A percentile compares a stretch with the other conserved stretches of the same genome.
phyloP scores from a whole-genome alignment of 257 asterid species.

The Capsicum pubescens region DNA sequence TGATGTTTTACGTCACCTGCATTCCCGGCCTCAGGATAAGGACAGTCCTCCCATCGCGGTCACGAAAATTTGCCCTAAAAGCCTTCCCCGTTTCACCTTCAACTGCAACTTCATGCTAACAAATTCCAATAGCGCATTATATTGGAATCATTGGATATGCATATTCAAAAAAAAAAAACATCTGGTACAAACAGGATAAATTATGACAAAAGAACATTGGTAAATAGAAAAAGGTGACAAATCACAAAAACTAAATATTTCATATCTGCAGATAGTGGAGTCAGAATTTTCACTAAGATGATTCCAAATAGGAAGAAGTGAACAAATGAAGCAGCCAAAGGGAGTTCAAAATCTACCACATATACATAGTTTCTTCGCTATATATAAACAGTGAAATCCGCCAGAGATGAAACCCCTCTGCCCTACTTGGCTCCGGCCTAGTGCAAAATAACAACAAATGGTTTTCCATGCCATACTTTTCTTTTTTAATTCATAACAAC shows the following conservation, averaged over 20 bases:
- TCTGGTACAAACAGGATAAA: not conserved
- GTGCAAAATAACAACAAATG: not conserved
- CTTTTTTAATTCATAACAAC: not conserved
- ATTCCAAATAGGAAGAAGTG: no score
- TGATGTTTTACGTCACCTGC: conserved; percentile 57
- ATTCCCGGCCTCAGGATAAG: conserved; percentile 87
- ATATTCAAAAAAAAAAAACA: not conserved
- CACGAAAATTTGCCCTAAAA: conserved; percentile 79
- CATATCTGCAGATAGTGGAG: not conserved
- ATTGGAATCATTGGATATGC: not conserved
- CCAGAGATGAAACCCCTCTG: no score
- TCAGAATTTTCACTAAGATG: no score
- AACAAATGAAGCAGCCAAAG: no score
- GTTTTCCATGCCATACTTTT: not conserved
- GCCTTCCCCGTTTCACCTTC: conserved; percentile 96
- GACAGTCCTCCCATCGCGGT: conserved; percentile 84
- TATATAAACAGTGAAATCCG: no score
- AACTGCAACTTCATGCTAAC: conserved; percentile 73
- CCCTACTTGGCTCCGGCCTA: no score
- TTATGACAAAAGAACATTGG: not conserved
- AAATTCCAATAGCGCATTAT: conserved; percentile 26
- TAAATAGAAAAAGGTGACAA: not conserved
- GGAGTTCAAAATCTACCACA: no score
- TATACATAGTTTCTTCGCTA: no score
- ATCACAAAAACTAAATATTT: not conserved